Conservation (phyloP, 306 rosid genomes). For the Elaeagnus macrophylla region DNA sequence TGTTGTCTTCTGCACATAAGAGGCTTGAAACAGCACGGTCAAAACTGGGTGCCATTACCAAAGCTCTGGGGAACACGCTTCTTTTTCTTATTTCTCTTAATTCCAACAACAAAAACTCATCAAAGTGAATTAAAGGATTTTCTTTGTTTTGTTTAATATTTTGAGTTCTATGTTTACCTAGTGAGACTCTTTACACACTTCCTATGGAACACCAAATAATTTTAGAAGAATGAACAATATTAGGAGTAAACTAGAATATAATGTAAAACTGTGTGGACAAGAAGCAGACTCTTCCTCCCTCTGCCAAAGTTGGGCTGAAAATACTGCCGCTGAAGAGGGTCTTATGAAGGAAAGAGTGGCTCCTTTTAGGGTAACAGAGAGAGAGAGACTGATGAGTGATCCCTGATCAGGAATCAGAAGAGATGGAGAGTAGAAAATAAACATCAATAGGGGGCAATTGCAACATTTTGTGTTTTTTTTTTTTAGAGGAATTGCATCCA, state of each 20-base stretch:
- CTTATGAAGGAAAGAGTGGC: constrained; percentile 61
- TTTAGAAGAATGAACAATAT: not conserved
- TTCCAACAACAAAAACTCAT: not conserved
- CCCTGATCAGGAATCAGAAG: constrained; percentile 15
- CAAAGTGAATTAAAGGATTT: not conserved
- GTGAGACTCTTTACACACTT: not conserved
- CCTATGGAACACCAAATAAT: not conserved
- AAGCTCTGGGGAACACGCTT: not conserved
- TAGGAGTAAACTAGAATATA: constrained; percentile 18
- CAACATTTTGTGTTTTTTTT: too few species aligned
- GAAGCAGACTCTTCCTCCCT: constrained; percentile 14
- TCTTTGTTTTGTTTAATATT: too few species aligned
- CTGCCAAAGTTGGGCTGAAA: constrained; percentile 33
- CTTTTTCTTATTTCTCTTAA: constrained; percentile 2
- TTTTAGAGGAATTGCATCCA: too few species aligned
- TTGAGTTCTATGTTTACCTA: not conserved
- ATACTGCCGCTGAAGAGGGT: constrained; percentile 37
- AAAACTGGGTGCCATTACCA: constrained; percentile 87
- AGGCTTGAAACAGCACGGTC: constrained; percentile 61
- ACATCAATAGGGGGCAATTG: constrained; percentile 24
- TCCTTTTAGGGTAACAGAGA: constrained; percentile 51
- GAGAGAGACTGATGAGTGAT: constrained; percentile 26
- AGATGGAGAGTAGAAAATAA: constrained; percentile 24
- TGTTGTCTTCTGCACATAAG: constrained; percentile 64
- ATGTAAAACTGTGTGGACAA: constrained; percentile 7